Evolutionary conservation across 306 rosid species (phyloP).

Genomic region (Lathyrus sativus): DNA sequence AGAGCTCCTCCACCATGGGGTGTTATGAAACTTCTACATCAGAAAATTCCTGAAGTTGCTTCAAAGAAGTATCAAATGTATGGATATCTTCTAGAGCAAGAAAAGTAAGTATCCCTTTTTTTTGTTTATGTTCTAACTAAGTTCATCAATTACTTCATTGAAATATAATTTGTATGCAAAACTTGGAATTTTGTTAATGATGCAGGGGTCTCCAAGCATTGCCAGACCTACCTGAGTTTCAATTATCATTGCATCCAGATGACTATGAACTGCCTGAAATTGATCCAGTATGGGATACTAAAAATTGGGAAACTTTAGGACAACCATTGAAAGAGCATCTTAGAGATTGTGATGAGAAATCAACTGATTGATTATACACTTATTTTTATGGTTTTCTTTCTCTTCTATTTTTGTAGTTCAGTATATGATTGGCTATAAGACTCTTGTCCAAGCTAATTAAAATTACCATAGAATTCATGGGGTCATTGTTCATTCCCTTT

Average conservation of each 20-base stretch:
- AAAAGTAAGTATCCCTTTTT: conserved; percentile 58
- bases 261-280: conserved; percentile 72
- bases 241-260: conserved; percentile 81
- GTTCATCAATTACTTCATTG: no score
- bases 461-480: conserved; percentile 3
- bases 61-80: conserved; percentile 84
- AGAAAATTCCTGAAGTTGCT: conserved; percentile 92
- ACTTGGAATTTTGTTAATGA: conserved; percentile 2
- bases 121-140: conserved; percentile 14
- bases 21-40: conserved; percentile 74
- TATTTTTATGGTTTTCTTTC: conserved; percentile 11
- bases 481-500: neutral
- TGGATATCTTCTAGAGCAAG: conserved; percentile 82
- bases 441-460: neutral
- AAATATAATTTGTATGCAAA: conserved; percentile 18
- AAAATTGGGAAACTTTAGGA: conserved; percentile 58
- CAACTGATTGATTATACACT: conserved; percentile 44
- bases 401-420: conserved; percentile 25
- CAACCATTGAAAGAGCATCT: conserved; percentile 78
- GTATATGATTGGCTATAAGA: conserved; percentile 9
- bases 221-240: conserved; percentile 92
- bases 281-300: conserved; percentile 71
- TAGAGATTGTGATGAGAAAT: conserved; percentile 63
- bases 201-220: conserved; percentile 75
- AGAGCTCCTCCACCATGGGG: conserved; percentile 96